Conservation (phyloP, 805 yeast species). For the Wickerhamomyces sydowiorum region DNA sequence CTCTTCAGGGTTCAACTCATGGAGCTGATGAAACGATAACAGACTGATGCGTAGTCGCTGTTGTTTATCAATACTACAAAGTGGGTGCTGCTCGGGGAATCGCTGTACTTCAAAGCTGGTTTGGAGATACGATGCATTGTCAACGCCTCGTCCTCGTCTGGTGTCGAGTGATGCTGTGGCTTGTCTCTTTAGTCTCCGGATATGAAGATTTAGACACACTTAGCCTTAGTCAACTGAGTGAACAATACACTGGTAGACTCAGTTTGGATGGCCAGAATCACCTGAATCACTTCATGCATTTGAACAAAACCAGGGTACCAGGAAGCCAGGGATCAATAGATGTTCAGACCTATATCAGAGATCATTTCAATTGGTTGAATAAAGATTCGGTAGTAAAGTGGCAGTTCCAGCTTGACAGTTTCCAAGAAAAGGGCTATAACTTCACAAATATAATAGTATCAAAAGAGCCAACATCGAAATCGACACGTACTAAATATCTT, state of each 20-base stretch:
- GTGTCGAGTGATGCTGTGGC: too few species aligned
- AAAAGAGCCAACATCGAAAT: conserved; percentile 12
- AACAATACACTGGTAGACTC: conserved; percentile 9
- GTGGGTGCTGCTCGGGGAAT: too few species aligned
- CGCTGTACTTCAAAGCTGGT: too few species aligned
- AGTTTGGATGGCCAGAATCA: conserved; percentile 9
- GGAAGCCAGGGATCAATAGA: conserved; percentile 34
- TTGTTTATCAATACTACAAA: too few species aligned
- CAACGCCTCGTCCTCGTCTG: background rate
- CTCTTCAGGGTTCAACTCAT: too few species aligned
- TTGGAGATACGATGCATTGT: too few species aligned
- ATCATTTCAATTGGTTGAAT: conserved; percentile 25
- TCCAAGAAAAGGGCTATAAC: conserved; percentile 27
- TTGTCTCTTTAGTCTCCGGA: background rate
- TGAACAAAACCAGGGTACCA: conserved; percentile 35
- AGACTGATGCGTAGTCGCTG: too few species aligned
- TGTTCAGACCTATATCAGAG: conserved; percentile 31
- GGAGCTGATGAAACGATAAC: too few species aligned
- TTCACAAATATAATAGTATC: conserved; percentile 35
- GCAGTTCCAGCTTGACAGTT: conserved; percentile 29
- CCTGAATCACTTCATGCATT: conserved; percentile 22
- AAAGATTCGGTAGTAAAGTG: conserved; percentile 21
- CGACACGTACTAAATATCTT: conserved; percentile 22
- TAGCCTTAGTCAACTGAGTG: conserved; percentile 2
- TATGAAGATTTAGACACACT: conserved; percentile 5